A percentile compares a stretch with the other conserved stretches of the same genome.
phyloP scores from a whole-genome alignment of 805 yeast genomes.

The Metschnikowia continentalis region DNA sequence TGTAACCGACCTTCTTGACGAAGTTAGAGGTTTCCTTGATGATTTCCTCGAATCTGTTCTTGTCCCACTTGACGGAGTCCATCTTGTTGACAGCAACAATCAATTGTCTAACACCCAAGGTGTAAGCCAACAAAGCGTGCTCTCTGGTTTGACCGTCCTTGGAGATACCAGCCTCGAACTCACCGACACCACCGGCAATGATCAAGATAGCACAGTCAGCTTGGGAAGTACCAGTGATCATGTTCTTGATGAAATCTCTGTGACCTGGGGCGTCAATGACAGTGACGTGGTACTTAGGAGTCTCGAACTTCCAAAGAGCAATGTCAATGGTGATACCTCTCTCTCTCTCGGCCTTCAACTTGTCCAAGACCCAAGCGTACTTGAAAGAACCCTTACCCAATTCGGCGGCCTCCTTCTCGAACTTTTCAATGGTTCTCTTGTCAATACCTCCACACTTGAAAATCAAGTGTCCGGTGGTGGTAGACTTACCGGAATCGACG shows the following conservation, averaged over 20 bases:
- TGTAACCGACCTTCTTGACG: slow-evolving; percentile 83
- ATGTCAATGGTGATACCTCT: slow-evolving; percentile 96
- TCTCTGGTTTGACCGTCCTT: slow-evolving; percentile 95
- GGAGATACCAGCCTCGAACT: slow-evolving; percentile 93
- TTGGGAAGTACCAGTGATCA: slow-evolving; percentile 93
- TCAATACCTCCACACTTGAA: slow-evolving; percentile 99
- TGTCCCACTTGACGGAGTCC: slow-evolving; percentile 89
- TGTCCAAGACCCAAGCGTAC: slow-evolving; percentile 97
- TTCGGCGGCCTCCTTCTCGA: slow-evolving; percentile 97
- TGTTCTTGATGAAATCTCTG: slow-evolving; percentile 94
- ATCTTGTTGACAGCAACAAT: slow-evolving; percentile 92
- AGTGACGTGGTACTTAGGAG: slow-evolving; percentile 84
- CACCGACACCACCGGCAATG: slow-evolving; percentile 91
- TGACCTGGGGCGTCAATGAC: slow-evolving; percentile 96
- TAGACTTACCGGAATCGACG: slow-evolving; percentile 98
- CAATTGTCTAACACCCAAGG: slow-evolving; percentile 83
- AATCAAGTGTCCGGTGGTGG: slow-evolving; percentile 99
- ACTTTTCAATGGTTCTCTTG: slow-evolving; percentile 98
- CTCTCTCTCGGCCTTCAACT: slow-evolving; percentile 93
- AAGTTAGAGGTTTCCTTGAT: slow-evolving; percentile 72
- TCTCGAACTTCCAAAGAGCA: slow-evolving; percentile 90
- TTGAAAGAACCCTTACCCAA: slow-evolving; percentile 96
- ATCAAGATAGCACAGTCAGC: slow-evolving; percentile 90
- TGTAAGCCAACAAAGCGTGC: slow-evolving; percentile 77
- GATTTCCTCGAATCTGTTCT: slow-evolving; percentile 75